Conservation (phyloP, 345 rosid species). For the Rhodamnia argentea region DNA sequence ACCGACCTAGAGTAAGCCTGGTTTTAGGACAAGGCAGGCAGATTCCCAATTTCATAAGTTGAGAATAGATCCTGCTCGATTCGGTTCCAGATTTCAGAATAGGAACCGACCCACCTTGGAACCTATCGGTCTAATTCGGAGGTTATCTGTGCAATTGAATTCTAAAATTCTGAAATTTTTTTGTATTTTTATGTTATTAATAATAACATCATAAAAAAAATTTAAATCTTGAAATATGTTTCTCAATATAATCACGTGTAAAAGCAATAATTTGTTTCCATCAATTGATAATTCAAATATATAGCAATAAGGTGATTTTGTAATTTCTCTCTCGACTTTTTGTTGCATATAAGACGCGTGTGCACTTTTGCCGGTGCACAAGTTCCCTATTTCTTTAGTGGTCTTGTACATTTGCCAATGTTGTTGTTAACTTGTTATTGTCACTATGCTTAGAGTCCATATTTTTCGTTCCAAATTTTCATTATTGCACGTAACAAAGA, state of each 20-base stretch:
- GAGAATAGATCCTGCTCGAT: not conserved
- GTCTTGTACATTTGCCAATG: not conserved
- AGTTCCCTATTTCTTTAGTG: no score
- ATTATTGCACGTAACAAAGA: not conserved
- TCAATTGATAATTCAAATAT: not conserved
- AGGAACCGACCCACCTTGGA: accelerated
- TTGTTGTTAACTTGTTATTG: not conserved
- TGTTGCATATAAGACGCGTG: not conserved
- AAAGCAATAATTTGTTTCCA: not conserved
- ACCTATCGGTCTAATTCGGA: accelerated
- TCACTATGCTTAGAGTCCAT: not conserved
- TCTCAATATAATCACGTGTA: not conserved
- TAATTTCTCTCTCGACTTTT: not conserved
- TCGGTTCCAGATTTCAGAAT: no score
- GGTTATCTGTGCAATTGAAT: not conserved
- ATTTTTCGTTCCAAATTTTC: not conserved
- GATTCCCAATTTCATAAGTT: no score
- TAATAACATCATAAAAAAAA: not conserved
- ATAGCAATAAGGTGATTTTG: not conserved
- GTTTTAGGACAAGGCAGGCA: not conserved
- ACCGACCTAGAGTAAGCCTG: no score
- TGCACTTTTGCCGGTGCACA: not conserved
- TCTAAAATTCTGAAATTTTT: not conserved
- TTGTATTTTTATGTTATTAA: not conserved
- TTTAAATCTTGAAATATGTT: not conserved